Conservation (phyloP, 2,329 filamentous ascomycete species). For the Arthrobotrys pseudoclavata region DNA sequence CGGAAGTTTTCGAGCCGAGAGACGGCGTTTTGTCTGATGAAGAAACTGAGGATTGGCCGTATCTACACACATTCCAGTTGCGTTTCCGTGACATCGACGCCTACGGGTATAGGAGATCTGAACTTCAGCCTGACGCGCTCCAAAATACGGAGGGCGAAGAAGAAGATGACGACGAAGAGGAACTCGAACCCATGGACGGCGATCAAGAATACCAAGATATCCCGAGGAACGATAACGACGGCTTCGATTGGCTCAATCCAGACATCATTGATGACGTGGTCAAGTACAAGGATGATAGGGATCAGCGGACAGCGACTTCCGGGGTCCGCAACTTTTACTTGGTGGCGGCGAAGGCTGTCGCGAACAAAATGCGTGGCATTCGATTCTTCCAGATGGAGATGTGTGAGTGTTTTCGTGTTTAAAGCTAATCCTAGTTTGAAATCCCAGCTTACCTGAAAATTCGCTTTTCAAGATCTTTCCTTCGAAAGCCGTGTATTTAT, state of each 20-base stretch:
- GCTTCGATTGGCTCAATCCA: conserved; percentile 43
- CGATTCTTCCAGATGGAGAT: conserved; percentile 40
- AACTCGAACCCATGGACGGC: conserved; percentile 19
- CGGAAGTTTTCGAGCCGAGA: conserved; percentile 43
- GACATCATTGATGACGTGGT: conserved; percentile 33
- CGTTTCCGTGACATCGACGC: conserved; percentile 35
- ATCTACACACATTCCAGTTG: conserved; percentile 41
- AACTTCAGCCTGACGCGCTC: conserved; percentile 24
- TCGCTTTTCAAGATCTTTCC: conserved; percentile 36
- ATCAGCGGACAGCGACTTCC: conserved; percentile 33
- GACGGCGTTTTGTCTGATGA: conserved; percentile 24
- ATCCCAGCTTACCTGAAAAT: conserved; percentile 27
- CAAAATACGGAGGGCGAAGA: conserved; percentile 19
- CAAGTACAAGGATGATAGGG: conserved; percentile 35
- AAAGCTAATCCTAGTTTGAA: conserved; percentile 17
- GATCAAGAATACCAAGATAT: conserved; percentile 31
- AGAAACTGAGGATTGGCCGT: conserved; percentile 44
- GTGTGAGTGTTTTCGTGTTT: conserved; percentile 34
- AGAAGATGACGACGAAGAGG: conserved; percentile 27
- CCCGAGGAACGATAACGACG: conserved; percentile 40
- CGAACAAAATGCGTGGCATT: conserved; percentile 39
- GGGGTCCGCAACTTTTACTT: conserved; percentile 43
- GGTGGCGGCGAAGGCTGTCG: conserved; percentile 39
- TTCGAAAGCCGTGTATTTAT: conserved; percentile 38
- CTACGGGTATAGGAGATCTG: conserved; percentile 46